Evolutionary conservation across 805 yeast genomes (phyloP), one percentile per base, ranked within the genome.

Genomic region (Scheffersomyces spartinae): DNA sequence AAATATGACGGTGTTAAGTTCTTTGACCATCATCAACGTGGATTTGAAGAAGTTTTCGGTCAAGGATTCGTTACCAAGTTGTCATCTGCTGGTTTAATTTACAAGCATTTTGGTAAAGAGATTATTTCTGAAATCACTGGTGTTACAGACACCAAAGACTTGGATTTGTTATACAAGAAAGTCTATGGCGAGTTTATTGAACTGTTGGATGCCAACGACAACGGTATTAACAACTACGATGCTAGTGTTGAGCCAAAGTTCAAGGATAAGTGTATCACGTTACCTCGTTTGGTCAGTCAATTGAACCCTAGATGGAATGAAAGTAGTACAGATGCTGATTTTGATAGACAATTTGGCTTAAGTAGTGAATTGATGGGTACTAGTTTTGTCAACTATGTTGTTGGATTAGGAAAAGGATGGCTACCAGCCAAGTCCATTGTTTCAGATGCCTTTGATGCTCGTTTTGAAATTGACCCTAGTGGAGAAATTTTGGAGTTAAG

Each of bases 11-110:
- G 79, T 9, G 62, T 60, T 21, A 86, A 86, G 55, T 82, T 64
- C 49, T 88, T 83, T 50, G 98, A 91, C 50, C 98, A 91, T 48
- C 98, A 91, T 56, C 98, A 91, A 61, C 71, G 96, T 35, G 97
- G 80, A 11, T 91, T 91, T 45, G 55, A 57, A 16, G 86, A 79
- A 39, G 72, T 79, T 4, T 88, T 91, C 45, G 70, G 70, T 13
- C 62, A 49, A 1, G 54, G 62, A 6, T 79, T 61, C 45, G 50
- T 59, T 32, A 91, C 97, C 26, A 86, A 84, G 51, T 65, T 91
- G 36, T 78, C 94, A 11, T 80, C 94, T 30, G 98, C 98, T 6
- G 98, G 98, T 14, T 65, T 91, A 33, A 74, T 91, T 11, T 91
- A 77, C 63, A 88, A 86, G 47, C 88, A 81, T 52, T 81, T 64